phyloP scores from a whole-genome alignment of 805 yeast genomes.

The Monosporozyma unispora region DNA sequence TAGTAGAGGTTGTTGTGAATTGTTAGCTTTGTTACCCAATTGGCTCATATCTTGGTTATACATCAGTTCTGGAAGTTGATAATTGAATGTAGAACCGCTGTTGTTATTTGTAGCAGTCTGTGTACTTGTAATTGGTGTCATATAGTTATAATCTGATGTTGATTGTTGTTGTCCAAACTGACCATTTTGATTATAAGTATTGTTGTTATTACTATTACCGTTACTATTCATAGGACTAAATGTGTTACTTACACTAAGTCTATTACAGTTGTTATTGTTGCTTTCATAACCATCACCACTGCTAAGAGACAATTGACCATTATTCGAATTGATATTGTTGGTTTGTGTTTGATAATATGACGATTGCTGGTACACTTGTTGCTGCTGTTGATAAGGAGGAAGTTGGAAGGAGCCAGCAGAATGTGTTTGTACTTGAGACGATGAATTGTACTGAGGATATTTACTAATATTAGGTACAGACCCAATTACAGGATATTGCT shows the following conservation, averaged over 20 bases:
- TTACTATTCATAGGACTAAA: neutral
- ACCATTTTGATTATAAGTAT: neutral
- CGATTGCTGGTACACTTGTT: constrained; percentile 8
- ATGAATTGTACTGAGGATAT: too few species aligned
- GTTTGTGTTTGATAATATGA: constrained; percentile 4
- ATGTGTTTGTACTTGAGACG: too few species aligned
- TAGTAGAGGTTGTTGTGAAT: neutral
- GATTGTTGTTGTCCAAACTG: neutral
- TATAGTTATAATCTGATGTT: neutral
- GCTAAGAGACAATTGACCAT: neutral
- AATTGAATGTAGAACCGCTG: constrained; percentile 6
- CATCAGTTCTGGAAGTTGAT: constrained; percentile 29
- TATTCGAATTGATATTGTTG: neutral
- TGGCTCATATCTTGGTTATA: constrained; percentile 28
- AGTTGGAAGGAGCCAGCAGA: too few species aligned
- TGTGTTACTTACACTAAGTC: neutral
- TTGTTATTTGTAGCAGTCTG: neutral
- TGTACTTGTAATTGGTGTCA: neutral
- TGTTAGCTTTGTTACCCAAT: constrained; percentile 24
- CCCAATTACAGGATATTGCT: neutral
- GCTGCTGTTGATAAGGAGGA: too few species aligned
- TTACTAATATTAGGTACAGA: too few species aligned
- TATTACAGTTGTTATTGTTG: too few species aligned
- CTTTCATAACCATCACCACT: too few species aligned
- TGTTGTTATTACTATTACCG: neutral